Conservation (phyloP, 768 basidiomycete genomes). For the Rhizopogon vesiculosus region DNA sequence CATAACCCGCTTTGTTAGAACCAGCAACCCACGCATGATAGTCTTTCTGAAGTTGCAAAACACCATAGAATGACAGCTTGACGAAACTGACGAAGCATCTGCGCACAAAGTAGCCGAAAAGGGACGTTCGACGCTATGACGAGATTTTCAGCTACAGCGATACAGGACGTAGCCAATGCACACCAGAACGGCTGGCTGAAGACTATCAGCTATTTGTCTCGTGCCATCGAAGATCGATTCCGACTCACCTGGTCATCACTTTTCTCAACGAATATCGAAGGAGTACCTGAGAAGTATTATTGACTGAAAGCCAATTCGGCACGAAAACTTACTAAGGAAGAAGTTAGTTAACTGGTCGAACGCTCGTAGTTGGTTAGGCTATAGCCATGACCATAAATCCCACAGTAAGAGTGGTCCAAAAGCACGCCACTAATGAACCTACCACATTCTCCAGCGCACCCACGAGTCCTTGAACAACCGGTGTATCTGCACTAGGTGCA, state of each 20-base stretch:
- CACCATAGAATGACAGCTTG: conserved; percentile 72
- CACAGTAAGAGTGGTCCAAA: background rate
- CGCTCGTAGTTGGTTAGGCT: conserved; percentile 50
- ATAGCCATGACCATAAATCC: background rate
- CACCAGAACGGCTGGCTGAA: conserved; percentile 23
- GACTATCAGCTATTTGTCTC: background rate
- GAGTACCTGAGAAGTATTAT: conserved; percentile 36
- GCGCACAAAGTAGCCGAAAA: conserved; percentile 79
- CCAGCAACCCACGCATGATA: conserved; percentile 62
- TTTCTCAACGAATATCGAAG: conserved; percentile 55
- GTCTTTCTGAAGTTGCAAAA: conserved; percentile 61
- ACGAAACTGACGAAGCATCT: conserved; percentile 70
- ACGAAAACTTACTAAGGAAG: conserved; percentile 33
- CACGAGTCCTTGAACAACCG: conserved; percentile 41
- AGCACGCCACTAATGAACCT: background rate
- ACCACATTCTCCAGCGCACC: conserved; percentile 40
- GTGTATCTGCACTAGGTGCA: conserved; percentile 40
- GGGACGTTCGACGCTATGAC: conserved; percentile 61
- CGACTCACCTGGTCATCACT: conserved; percentile 47
- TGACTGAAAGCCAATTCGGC: background rate
- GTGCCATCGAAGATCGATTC: background rate
- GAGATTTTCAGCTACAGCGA: background rate
- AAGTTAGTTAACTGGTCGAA: conserved; percentile 61
- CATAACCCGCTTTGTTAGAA: conserved; percentile 43
- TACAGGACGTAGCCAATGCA: background rate